Conservation (phyloP, 495 filamentous ascomycete genomes). For the Aspergillus taichungensis region DNA sequence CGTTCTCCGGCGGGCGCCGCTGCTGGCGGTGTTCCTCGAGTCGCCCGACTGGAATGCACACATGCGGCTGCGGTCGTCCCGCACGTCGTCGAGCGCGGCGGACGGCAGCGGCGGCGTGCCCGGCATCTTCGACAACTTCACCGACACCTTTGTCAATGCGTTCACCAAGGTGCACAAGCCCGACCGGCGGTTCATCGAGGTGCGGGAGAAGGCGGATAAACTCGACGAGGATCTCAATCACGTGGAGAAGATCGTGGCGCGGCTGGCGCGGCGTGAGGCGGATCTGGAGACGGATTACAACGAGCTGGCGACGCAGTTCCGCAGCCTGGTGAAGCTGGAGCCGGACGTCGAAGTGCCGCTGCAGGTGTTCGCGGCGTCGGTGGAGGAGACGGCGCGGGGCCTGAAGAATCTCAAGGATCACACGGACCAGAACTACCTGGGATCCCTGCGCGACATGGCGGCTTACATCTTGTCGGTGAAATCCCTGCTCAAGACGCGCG, state of each 20-base stretch:
- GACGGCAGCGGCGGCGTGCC: slow-evolving; percentile 42
- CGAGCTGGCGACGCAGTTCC: slow-evolving; percentile 87
- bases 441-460: slow-evolving; percentile 85
- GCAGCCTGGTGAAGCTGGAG: slow-evolving; percentile 83
- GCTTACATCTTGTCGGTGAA: slow-evolving; percentile 81
- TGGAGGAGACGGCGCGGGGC: slow-evolving; percentile 71
- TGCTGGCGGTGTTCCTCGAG: slow-evolving; percentile 86
- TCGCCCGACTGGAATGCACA: slow-evolving; percentile 91
- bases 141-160: slow-evolving; percentile 94
- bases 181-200: slow-evolving; percentile 89
- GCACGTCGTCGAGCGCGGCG: slow-evolving; percentile 45
- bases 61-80: slow-evolving; percentile 67
- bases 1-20: slow-evolving; percentile 69
- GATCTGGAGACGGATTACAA: slow-evolving; percentile 85
- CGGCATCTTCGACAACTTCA: slow-evolving; percentile 85
- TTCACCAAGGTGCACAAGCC: slow-evolving; percentile 95
- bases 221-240: slow-evolving; percentile 88
- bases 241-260: slow-evolving; percentile 86
- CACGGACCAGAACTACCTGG: slow-evolving; percentile 92
- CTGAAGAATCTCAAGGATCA: slow-evolving; percentile 73
- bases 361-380: slow-evolving; percentile 73
- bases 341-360: slow-evolving; percentile 74
- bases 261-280: slow-evolving; percentile 77
- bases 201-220: slow-evolving; percentile 87
- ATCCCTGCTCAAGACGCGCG: slow-evolving; percentile 79